A percentile compares a stretch with the other conserved stretches of the same genome.
These are phyloP conservation scores for Wickerhamomyces bisporus DNA, from an alignment of 805 yeast genomes.

Conservation along the genomic window DNA sequence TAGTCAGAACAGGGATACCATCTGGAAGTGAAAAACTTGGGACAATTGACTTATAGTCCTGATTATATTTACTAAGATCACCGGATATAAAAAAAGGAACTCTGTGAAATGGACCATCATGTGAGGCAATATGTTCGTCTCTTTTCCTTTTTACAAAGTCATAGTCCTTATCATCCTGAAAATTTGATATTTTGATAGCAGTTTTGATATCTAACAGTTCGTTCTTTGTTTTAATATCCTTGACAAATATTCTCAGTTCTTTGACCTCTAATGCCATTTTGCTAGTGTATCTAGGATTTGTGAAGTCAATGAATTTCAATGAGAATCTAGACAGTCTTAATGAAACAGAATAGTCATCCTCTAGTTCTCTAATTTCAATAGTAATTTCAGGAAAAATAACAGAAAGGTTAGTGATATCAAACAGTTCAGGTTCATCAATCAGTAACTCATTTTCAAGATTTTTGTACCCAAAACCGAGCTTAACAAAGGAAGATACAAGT, in stretches of 20 bases:
- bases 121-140: constrained; percentile 55
- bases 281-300: constrained; percentile 59
- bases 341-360: constrained; percentile 18
- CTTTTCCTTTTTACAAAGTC: constrained; percentile 46
- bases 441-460: constrained; percentile 76
- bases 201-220: constrained; percentile 45
- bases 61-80: constrained; percentile 45
- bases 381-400: constrained; percentile 46
- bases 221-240: constrained; percentile 16
- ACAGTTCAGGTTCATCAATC: constrained; percentile 46
- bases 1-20: constrained; percentile 53
- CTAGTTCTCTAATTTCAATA: constrained; percentile 35
- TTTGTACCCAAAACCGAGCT: constrained; percentile 55
- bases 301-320: constrained; percentile 59
- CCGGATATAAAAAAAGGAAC: constrained; percentile 63
- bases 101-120: constrained; percentile 84
- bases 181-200: constrained; percentile 53
- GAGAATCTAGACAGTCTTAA: constrained; percentile 24
- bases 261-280: constrained; percentile 49
- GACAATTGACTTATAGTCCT: constrained; percentile 44
- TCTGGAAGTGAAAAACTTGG: constrained; percentile 63
- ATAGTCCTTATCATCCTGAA: constrained; percentile 48
- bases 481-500: constrained; percentile 35
- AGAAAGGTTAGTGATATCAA: constrained; percentile 66
- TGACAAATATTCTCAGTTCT: constrained; percentile 31